Evolutionary conservation across 1,139 yeast species (phyloP), one percentile per base, ranked within the genome.

Genomic region (Hanseniaspora uvarum): DNA sequence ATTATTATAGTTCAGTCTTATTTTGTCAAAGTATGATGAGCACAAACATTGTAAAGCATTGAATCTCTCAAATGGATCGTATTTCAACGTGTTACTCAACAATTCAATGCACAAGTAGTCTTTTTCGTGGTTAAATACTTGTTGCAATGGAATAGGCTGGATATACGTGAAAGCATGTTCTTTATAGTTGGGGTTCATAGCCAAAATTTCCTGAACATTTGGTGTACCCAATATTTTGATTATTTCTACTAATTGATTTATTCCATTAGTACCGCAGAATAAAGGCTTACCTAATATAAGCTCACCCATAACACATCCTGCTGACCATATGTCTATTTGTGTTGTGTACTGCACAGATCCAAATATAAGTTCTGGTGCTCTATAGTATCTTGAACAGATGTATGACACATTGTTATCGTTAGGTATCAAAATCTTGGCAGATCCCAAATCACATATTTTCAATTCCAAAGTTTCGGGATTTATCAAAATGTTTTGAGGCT

Each of bases 251-350:
- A 92, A 77, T 69, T 92, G 98, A 69, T 92, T 98, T 58, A 92
- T 89, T 49, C 98, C 97, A 56, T 92, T 83, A 68, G 92, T 97
- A 52, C 98, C 98, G 10, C 98, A 98, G 71, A 92, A 92, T 59
- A 92, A 74, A 5, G 98, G 98, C 67, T 88, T 96, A 10, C 98
- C 97, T 56, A 92, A 76, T 61, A 89, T 80, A 63, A 92, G 73
- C 70, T 92, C 98, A 4, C 97, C 97, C 87, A 92, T 88, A 38
- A 92, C 98, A 72, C 98, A 92, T 21, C 96, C 96, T 12, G 95
- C 89, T 19, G 96, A 86, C 98, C 98, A 92, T 55, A 92, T 81
- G 68, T 92, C 98, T 61, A 92, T 92, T 69, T 89, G 89, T 43
- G 96, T 88, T n/a, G 98, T 87, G 69, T 86, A 86, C 68, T 86